A percentile compares a stretch with the other conserved stretches of the same genome.
Evolutionary conservation across 2,329 filamentous ascomycete genomes (phyloP).

Genomic region (Chaetomium globosum): DNA sequence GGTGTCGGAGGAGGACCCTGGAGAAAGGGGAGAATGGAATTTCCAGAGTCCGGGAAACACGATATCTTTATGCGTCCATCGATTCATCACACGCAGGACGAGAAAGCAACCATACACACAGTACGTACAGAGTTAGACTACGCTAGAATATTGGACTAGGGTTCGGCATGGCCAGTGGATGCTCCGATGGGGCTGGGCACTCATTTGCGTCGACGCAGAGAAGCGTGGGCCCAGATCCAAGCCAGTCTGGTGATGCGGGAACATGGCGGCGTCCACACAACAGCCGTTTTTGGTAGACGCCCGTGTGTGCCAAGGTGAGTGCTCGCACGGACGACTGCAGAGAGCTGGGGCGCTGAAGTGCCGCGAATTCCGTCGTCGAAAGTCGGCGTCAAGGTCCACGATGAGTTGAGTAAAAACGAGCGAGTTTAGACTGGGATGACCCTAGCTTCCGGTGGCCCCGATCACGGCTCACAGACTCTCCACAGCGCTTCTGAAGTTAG

Average conservation of each 20-base stretch:
- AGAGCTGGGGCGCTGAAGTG: background rate
- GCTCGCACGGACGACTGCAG: background rate
- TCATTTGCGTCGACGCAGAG: conserved; percentile 8
- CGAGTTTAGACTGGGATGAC: background rate
- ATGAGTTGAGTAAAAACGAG: background rate
- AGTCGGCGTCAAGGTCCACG: background rate
- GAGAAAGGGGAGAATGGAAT: conserved; percentile 13
- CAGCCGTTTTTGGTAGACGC: conserved; percentile 21
- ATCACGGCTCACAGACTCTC: background rate
- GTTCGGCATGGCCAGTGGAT: background rate
- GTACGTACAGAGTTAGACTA: background rate
- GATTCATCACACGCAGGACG: background rate
- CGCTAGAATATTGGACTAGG: conserved; percentile 19
- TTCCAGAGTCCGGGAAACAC: conserved; percentile 5
- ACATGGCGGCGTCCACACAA: conserved; percentile 2
- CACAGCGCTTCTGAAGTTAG: background rate
- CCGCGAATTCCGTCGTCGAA: background rate
- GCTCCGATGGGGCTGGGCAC: conserved; percentile 4
- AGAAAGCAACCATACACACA: background rate
- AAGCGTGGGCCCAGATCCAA: conserved; percentile 7
- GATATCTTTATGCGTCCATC: conserved; percentile 22
- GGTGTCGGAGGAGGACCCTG: conserved; percentile 20
- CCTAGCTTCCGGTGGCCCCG: background rate
- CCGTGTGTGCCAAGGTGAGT: conserved; percentile 1
- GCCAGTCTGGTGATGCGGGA: conserved; percentile 7